These are phyloP conservation scores for Arthrinium phaeospermum DNA, from an alignment of 2,329 filamentous ascomycete species.

Conservation along the genomic window DNA sequence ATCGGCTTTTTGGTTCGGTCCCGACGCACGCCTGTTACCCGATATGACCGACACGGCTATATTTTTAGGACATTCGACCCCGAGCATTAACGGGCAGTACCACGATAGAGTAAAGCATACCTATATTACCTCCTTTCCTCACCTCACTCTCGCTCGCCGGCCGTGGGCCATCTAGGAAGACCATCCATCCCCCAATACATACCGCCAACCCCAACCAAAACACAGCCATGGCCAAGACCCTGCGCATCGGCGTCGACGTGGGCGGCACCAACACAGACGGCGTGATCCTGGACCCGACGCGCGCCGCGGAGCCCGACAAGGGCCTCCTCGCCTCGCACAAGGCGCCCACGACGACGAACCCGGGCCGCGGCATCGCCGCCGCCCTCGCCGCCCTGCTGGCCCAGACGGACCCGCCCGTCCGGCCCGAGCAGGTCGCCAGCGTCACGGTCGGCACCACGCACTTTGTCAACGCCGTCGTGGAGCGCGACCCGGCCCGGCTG, in stretches of 20 bases:
- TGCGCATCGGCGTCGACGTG: slow-evolving; percentile 40
- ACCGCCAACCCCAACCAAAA: slow-evolving; percentile 23
- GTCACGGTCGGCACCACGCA: slow-evolving; percentile 63
- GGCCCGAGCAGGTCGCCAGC: slow-evolving; percentile 47
- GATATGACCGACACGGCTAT: not conserved
- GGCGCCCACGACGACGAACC: slow-evolving; percentile 53
- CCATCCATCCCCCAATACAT: not conserved
- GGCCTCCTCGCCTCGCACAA: slow-evolving; percentile 58
- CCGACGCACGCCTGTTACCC: not conserved
- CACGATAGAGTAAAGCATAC: not conserved
- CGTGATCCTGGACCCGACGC: slow-evolving; percentile 52
- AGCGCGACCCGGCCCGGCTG: slow-evolving; percentile 55
- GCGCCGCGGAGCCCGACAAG: slow-evolving; percentile 40
- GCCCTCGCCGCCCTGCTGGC: slow-evolving; percentile 51
- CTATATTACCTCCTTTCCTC: not conserved
- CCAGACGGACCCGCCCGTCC: slow-evolving; percentile 26
- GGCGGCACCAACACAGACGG: slow-evolving; percentile 60
- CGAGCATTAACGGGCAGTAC: not conserved
- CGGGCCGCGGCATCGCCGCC: slow-evolving; percentile 52
- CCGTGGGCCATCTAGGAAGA: not conserved
- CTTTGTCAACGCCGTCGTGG: slow-evolving; percentile 64
- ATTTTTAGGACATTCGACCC: slow-evolving; percentile 19
- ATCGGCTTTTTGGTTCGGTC: not conserved
- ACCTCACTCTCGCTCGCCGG: not conserved
- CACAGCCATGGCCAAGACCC: slow-evolving; percentile 25